Percentiles rank a stretch among this genome's conserved stretches.
Evolutionary conservation across 805 yeast species (phyloP).

Genomic region (Zygotorulaspora florentina): DNA sequence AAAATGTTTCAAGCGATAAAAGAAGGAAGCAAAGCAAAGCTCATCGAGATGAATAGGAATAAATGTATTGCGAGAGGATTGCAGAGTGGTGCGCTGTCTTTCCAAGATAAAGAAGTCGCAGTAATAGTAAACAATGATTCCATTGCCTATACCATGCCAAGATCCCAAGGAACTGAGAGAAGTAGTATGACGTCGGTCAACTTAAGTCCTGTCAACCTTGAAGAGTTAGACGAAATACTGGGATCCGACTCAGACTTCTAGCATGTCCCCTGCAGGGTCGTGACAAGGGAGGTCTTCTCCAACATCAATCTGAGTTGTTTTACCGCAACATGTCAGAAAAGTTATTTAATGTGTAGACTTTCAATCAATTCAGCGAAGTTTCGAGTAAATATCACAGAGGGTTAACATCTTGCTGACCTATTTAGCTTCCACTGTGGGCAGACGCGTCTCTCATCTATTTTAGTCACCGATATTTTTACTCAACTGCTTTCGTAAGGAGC

Average conservation of each 20-base stretch:
- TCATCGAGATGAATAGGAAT: constrained; percentile 28
- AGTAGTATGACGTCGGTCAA: too few relatives aligned
- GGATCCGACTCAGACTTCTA: constrained; percentile 30
- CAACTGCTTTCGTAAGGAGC: too few relatives aligned
- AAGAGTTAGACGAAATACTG: constrained; percentile 19
- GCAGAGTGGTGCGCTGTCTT: constrained; percentile 10
- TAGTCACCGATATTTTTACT: too few relatives aligned
- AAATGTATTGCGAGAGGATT: constrained; percentile 27
- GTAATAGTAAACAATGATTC: not conserved
- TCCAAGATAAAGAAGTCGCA: not conserved
- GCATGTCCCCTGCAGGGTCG: not conserved
- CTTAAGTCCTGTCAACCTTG: not conserved
- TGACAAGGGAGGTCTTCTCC: too few relatives aligned
- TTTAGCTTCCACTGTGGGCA: too few relatives aligned
- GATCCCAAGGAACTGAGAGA: not conserved
- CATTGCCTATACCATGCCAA: not conserved
- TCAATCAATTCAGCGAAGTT: too few relatives aligned
- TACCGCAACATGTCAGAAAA: too few relatives aligned
- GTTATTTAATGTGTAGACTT: too few relatives aligned
- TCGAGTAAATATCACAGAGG: too few relatives aligned
- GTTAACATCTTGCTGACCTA: too few relatives aligned
- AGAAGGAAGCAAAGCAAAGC: constrained; percentile 14
- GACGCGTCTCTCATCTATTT: too few relatives aligned
- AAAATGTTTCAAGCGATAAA: constrained; percentile 16
- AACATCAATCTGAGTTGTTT: too few relatives aligned